phyloP scores from a whole-genome alignment of 2,329 filamentous ascomycete species.

The Fusarium beomiforme region DNA sequence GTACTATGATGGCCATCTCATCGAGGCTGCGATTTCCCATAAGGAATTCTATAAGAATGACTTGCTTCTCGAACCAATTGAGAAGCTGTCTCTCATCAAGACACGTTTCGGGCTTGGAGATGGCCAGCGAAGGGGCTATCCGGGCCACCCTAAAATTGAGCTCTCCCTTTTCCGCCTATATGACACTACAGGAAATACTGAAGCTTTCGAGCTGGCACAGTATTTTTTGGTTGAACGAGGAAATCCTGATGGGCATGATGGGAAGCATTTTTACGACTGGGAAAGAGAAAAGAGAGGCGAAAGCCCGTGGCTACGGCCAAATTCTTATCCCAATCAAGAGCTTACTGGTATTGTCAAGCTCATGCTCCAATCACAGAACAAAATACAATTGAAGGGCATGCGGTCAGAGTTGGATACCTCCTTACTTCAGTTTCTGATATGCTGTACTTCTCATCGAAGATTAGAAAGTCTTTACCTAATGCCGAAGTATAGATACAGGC shows the following conservation, averaged over 20 bases:
- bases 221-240: slow-evolving; percentile 70
- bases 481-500: slow-evolving; percentile 47
- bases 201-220: slow-evolving; percentile 57
- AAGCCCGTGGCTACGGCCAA: slow-evolving; percentile 56
- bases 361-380: slow-evolving; percentile 62
- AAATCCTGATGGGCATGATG: slow-evolving; percentile 59
- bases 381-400: slow-evolving; percentile 59
- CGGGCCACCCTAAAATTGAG: slow-evolving; percentile 62
- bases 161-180: slow-evolving; percentile 54
- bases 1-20: slow-evolving; percentile 70
- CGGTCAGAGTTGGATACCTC: slow-evolving; percentile 69
- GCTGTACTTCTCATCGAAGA: slow-evolving; percentile 37
- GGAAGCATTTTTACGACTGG: slow-evolving; percentile 63
- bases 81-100: slow-evolving; percentile 57
- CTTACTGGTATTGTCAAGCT: slow-evolving; percentile 65
- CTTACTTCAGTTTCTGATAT: slow-evolving; percentile 67
- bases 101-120: slow-evolving; percentile 61
- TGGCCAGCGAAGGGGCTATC: slow-evolving; percentile 65
- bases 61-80: slow-evolving; percentile 51
- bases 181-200: slow-evolving; percentile 46
- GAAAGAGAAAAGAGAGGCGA: slow-evolving; percentile 63
- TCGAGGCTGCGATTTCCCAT: slow-evolving; percentile 69
- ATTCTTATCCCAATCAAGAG: slow-evolving; percentile 55
- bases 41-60: slow-evolving; percentile 61
- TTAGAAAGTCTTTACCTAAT: slow-evolving; percentile 35